Base-by-base conservation (phyloP, 805 yeast species). In the Blastobotrys chiropterorum region DNA sequence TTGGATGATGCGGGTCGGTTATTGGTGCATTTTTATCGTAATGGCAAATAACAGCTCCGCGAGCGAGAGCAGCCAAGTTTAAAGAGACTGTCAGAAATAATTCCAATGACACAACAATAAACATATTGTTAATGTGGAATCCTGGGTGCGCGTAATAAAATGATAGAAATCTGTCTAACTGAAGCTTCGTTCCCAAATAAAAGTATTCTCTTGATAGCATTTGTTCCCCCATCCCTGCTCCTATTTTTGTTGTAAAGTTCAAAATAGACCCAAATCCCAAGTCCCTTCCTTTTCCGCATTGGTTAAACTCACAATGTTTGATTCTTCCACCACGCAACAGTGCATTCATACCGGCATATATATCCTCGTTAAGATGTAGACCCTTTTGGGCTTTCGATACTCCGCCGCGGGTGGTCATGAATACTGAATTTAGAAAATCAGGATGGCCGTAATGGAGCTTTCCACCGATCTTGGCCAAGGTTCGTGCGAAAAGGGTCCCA, bases 221-320 rank as follows among this genome's bases (percentile, higher is more conserved):
- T 67, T 92, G 98, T 66, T 92, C 98, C 6, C 98, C 98, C 98
- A 92, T 92, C 48, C 98, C 98, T 43, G 96, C 94, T 2, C 98
- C 98, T 65, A 92, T 90, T 70, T 92, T 92, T 1, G 96, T 85
- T 0, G 97, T 92, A 72, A 92, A 92, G 64, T 90, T 92, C 59
- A 92, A 73, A 58, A 92, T 90, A 0, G 97, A 87, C 1, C 90
- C 85, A 70, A 92, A 92, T 2, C 98, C 98, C 51, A 92, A 72
- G 72, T 92, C 98, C 67, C 98, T 77, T 0, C 98, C 98, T 67
- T 92, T 92, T 31, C 98, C 98, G 70, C 98, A 92, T 67, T 92
- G 98, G 69, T 82, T 90, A 68, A 85, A 92, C 64, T 92, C 98
- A 68, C 96, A 86, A 67, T 92, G 98, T 71, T 90, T 90, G 55